A percentile compares a stretch with the other conserved stretches of the same genome.
phyloP scores from a whole-genome alignment of 2,329 filamentous ascomycete genomes.

The Exophiala bonariae region DNA sequence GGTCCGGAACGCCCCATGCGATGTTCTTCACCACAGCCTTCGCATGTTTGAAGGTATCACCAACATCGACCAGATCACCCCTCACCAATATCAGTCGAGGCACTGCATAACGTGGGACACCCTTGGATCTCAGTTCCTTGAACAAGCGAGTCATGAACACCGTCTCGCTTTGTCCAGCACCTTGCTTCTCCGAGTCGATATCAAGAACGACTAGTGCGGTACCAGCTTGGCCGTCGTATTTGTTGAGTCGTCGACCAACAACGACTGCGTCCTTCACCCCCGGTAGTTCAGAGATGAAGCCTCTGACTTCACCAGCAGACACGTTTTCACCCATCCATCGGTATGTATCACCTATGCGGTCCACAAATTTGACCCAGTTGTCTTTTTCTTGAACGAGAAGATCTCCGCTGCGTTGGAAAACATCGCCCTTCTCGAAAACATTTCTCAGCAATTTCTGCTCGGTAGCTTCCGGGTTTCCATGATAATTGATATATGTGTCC shows the following conservation, averaged over 20 bases:
- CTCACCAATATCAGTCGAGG: slow-evolving; percentile 49
- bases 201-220: slow-evolving; percentile 47
- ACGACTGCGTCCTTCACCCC: slow-evolving; percentile 76
- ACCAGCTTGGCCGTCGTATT: slow-evolving; percentile 51
- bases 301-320: slow-evolving; percentile 75
- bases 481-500: slow-evolving; percentile 77
- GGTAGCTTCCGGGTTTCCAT: slow-evolving; percentile 69
- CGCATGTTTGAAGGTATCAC: slow-evolving; percentile 53
- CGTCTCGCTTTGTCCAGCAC: slow-evolving; percentile 21
- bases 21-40: slow-evolving; percentile 46
- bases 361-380: slow-evolving; percentile 75
- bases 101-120: slow-evolving; percentile 48
- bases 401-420: slow-evolving; percentile 81
- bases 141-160: slow-evolving; percentile 42
- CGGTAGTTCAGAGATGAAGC: slow-evolving; percentile 66
- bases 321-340: slow-evolving; percentile 75
- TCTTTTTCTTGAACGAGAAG: slow-evolving; percentile 70
- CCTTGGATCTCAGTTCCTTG: slow-evolving; percentile 40
- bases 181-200: slow-evolving; percentile 26
- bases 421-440: slow-evolving; percentile 73
- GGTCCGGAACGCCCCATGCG: slow-evolving; percentile 38
- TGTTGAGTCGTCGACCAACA: slow-evolving; percentile 60
- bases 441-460: slow-evolving; percentile 71
- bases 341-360: slow-evolving; percentile 59
- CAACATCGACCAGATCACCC: slow-evolving; percentile 45